Evolutionary conservation across 208 protist genomes (phyloP).

Genomic region (Trypanosoma platydactyli): DNA sequence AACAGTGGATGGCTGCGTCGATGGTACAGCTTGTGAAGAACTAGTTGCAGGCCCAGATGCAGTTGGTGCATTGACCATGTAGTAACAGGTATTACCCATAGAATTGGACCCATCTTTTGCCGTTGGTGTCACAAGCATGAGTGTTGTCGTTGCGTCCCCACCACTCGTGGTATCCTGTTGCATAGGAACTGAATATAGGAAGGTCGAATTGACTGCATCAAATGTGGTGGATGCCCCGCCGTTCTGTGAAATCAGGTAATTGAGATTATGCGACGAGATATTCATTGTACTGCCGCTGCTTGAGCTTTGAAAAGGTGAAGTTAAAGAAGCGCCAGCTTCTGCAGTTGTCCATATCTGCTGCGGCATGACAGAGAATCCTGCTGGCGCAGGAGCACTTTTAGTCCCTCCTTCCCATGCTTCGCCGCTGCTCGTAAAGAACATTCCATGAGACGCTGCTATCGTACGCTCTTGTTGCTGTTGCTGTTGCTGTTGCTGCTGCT

Average conservation of each 20-base stretch:
- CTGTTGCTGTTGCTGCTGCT: conserved; percentile 9
- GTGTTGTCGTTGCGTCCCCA: not conserved
- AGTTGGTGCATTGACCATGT: conserved; percentile 2
- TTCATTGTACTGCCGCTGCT: not conserved
- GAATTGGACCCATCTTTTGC: conserved; percentile 1
- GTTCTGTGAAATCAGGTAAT: not conserved
- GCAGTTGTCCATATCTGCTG: conserved; percentile 4
- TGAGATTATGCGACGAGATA: not conserved
- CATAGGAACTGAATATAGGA: conserved; percentile 1
- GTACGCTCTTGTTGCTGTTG: not conserved
- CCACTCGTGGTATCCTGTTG: not conserved
- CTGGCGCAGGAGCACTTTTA: not conserved
- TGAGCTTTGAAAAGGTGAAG: not conserved
- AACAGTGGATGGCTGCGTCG: not conserved
- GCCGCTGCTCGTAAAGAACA: not conserved
- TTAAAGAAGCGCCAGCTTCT: not conserved
- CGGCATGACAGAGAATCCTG: not conserved
- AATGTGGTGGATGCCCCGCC: not conserved
- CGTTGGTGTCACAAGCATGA: conserved; percentile 6
- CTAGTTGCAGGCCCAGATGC: not conserved
- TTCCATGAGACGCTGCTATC: not conserved
- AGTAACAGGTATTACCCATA: not conserved
- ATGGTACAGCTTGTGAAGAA: not conserved
- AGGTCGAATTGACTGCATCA: not conserved
- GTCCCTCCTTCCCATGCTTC: not conserved